A percentile compares a stretch with the other conserved stretches of the same genome.
These are phyloP conservation scores for Cercospora zeina DNA, from an alignment of 2,329 filamentous ascomycete species.

Conservation along the genomic window DNA sequence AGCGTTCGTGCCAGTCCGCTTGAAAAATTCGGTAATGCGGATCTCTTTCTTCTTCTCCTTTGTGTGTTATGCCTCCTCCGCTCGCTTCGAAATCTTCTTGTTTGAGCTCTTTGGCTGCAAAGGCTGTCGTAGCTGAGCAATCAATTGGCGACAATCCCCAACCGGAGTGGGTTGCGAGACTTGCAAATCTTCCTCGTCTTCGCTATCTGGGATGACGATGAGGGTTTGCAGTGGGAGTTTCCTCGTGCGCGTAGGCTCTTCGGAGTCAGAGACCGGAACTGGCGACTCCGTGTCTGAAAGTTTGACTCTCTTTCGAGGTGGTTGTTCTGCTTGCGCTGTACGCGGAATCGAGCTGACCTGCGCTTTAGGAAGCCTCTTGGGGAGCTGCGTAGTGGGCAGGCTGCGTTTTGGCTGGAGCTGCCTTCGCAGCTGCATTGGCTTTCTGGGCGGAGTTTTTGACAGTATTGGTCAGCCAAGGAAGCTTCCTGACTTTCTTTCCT, in stretches of 20 bases:
- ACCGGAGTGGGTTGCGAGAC: neutral
- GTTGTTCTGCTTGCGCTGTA: neutral
- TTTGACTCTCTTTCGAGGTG: neutral
- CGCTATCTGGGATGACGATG: neutral
- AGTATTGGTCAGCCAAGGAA: neutral
- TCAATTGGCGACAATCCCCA: neutral
- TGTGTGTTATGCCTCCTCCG: neutral
- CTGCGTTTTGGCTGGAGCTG: neutral
- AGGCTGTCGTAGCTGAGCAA: neutral
- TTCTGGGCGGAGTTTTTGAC: neutral
- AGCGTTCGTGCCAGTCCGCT: neutral
- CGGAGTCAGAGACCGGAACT: neutral
- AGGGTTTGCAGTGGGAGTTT: neutral
- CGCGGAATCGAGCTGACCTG: neutral
- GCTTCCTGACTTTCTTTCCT: neutral
- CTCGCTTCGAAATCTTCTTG: neutral
- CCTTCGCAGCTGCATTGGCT: neutral
- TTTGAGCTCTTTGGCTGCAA: neutral
- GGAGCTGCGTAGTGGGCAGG: neutral
- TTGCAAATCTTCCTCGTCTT: neutral
- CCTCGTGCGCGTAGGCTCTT: neutral
- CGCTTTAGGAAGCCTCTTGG: neutral
- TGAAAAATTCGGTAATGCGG: neutral
- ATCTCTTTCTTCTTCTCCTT: neutral
- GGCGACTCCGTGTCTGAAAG: neutral